These are phyloP conservation scores for Wickerhamomyces rabaulensis DNA, from an alignment of 805 yeast genomes.

Conservation along the genomic window DNA sequence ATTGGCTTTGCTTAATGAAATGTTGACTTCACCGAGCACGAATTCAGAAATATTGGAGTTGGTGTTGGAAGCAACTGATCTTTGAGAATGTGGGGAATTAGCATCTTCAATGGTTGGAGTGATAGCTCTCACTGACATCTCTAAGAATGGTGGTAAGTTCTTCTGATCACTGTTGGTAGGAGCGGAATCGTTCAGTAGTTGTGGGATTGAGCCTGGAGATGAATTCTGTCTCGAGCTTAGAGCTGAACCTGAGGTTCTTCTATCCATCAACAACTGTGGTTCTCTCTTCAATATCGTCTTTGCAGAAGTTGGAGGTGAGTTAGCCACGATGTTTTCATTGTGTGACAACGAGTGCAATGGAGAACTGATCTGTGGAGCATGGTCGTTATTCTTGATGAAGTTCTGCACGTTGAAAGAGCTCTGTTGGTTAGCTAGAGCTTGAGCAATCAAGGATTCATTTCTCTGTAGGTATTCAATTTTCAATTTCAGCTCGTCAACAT, in stretches of 20 bases:
- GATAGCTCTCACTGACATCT: conserved; percentile 36
- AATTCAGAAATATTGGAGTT: conserved; percentile 49
- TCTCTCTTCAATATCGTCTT: conserved; percentile 42
- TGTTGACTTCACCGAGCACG: conserved; percentile 66
- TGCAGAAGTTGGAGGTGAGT: conserved; percentile 25
- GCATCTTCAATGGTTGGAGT: conserved; percentile 16
- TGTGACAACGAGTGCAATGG: conserved; percentile 12
- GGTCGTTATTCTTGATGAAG: conserved; percentile 9
- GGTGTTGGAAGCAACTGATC: conserved; percentile 18
- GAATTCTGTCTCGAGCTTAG: conserved; percentile 18
- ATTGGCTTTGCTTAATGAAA: conserved; percentile 63
- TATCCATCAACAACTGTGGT: conserved; percentile 35
- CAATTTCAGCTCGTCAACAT: conserved; percentile 73
- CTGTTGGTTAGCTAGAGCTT: conserved; percentile 40
- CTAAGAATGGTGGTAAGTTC: conserved; percentile 37
- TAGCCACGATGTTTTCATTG: conserved; percentile 4
- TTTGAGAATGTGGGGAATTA: conserved; percentile 19
- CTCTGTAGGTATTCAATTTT: conserved; percentile 62
- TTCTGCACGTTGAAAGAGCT: conserved; percentile 4
- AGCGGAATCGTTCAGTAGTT: conserved; percentile 38
- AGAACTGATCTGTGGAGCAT: conserved; percentile 16
- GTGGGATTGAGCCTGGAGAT: conserved; percentile 25
- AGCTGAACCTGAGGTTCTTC: conserved; percentile 20
- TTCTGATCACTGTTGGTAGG: conserved; percentile 32
- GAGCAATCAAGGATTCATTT: conserved; percentile 64